Base-by-base conservation (phyloP, 177 flowering plant genomes). In the Telopea speciosissima region DNA sequence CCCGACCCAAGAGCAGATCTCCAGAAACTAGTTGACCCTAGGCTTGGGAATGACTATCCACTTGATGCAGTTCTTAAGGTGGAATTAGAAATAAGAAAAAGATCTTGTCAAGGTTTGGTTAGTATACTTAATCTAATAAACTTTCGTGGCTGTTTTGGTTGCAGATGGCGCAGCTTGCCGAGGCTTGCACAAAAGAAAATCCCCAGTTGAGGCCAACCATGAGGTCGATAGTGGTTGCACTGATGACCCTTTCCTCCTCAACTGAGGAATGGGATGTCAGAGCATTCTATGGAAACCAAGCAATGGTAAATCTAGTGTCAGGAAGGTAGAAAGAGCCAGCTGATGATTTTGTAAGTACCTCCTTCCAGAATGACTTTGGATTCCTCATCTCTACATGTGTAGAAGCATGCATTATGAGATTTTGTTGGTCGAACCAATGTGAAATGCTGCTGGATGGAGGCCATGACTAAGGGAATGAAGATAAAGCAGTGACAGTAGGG, bases 181-280 rank as follows among this genome's bases (percentile, higher is more conserved):
- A 82, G 76, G 95, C 90, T n/a, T 91, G 98, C 79, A 90, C 98
- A 25, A 87, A 86, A 52, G 97, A 90, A 68, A 82, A 83, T 70
- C 89, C 93, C 54, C 91, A 88, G 65, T 79, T 91, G 58, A 83
- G 98, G 71, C 98, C 98, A 42, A 89, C 86, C 69, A 93, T 93
- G 97, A 82, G 92, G 76, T 85, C 91, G 3, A 81, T 91, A 24
- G 98, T 91, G 56, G 95, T 93, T 28, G 97, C 98, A 14, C 69
- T 91, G 24, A 89, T 86, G 91, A 87, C 96, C 2, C 86, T 89
- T 63, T 93, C 98, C 25, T 90, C 98, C 0, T 45, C 90, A 42
- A 86, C 89, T 0, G 96, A 88, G 66, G 95, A 90, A 65, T 93
- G 96, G 93, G 96, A 90, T 79, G 87, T 89, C 19, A 87, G 90